These are phyloP conservation scores for Talaromyces albobiverticillius DNA, from an alignment of 2,329 filamentous ascomycete genomes.

Conservation along the genomic window DNA sequence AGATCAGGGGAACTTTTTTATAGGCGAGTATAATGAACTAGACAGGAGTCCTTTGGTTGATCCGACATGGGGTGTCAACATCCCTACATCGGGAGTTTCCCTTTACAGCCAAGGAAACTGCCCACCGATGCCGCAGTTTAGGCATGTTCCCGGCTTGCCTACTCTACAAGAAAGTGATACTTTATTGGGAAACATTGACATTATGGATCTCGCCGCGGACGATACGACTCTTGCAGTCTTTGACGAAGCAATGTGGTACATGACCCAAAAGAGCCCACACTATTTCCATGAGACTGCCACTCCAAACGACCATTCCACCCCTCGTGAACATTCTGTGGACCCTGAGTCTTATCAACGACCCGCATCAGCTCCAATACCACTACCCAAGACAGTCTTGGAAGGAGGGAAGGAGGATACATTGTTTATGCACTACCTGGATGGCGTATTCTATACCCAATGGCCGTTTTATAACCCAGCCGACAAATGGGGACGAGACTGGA, in stretches of 20 bases:
- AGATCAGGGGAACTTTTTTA: too few species aligned
- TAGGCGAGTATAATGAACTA: too few species aligned
- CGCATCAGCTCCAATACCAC: too few species aligned
- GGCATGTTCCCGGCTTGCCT: not conserved
- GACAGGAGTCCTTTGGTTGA: too few species aligned
- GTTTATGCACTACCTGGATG: slow-evolving; percentile 2
- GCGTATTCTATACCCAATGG: not conserved
- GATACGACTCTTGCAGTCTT: not conserved
- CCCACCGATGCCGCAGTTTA: not conserved
- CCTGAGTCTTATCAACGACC: too few species aligned
- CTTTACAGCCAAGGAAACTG: not conserved
- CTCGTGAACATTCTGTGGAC: too few species aligned
- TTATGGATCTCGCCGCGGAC: not conserved
- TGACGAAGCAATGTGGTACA: not conserved
- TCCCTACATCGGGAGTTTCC: too few species aligned
- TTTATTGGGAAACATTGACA: not conserved
- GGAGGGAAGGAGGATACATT: not conserved
- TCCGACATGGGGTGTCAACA: too few species aligned
- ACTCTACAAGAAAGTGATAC: not conserved
- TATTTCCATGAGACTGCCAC: not conserved
- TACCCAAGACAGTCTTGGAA: not conserved
- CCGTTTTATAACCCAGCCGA: not conserved
- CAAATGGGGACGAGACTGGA: not conserved
- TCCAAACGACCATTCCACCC: not conserved
- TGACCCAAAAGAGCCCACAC: not conserved